Conservation (phyloP, 208 protist species). For the Crithidia mellificae region DNA sequence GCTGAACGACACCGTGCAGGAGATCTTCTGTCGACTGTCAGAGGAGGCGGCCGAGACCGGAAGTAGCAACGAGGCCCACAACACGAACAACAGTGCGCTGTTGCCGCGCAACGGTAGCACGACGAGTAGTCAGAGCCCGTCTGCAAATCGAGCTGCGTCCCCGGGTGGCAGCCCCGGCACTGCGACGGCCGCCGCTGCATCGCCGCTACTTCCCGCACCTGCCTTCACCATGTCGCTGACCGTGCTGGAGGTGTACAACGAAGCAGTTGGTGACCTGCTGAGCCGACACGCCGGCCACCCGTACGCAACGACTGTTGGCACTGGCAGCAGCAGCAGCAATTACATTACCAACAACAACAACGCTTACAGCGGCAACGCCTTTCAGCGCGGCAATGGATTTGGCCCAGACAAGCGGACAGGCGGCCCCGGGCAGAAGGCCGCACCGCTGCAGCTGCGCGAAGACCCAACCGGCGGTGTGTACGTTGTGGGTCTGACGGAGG, state of each 20-base stretch:
- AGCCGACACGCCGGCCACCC: slow-evolving; percentile 6
- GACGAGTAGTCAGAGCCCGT: too few relatives aligned
- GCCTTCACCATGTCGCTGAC: slow-evolving; percentile 49
- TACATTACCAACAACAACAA: too few relatives aligned
- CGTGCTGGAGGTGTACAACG: slow-evolving; percentile 96
- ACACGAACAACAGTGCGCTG: neutral
- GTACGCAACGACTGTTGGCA: neutral
- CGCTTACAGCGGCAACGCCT: too few relatives aligned
- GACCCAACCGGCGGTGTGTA: slow-evolving; percentile 79
- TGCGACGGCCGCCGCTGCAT: neutral
- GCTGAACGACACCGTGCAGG: slow-evolving; percentile 78
- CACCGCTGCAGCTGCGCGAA: slow-evolving; percentile 81
- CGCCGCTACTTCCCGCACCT: neutral
- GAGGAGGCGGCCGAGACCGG: slow-evolving; percentile 30
- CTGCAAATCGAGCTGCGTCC: too few relatives aligned
- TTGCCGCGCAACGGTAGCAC: too few relatives aligned
- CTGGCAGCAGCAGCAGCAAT: neutral
- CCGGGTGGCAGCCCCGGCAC: neutral
- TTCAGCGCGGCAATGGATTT: neutral
- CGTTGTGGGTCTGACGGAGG: slow-evolving; percentile 75
- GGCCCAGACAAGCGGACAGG: neutral
- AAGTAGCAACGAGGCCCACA: neutral
- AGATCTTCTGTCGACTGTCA: slow-evolving; percentile 77
- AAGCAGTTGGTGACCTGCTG: slow-evolving; percentile 89
- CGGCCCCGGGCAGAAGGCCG: neutral